Evolutionary conservation across 345 rosid species (phyloP), one percentile per base, ranked within the genome.

Genomic region (Adansonia digitata): DNA sequence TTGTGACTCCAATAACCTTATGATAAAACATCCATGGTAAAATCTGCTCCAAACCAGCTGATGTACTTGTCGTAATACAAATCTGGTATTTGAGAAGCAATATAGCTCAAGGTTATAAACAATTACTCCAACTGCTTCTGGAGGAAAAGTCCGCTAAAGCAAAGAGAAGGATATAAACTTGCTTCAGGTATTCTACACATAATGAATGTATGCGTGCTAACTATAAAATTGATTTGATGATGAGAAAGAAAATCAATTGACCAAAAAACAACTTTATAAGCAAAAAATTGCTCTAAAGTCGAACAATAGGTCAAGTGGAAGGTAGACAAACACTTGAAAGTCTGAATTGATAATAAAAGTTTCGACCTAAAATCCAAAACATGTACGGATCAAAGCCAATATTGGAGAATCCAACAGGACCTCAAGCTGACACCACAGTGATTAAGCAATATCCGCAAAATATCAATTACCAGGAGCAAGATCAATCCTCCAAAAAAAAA

Each of bases 1-100:
- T 90, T 1, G 99, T 81, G 75, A 93, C 99, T 27, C 98, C 99
- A 64, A 93, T 83, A 69, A 91, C 99, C 84, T 91, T 95, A 78
- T 95, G 99, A 84, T 90, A 93, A 75, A 91, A 91, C 87, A 95
- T 89, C 99, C 99, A 95, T 35, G 98, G 99, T 53, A 95, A 84
- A 82, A 88, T 93, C 90, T 95, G 99, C 20, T 91, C 97, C 79
- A 95, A 87, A 74, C 97, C 97, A 35, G 98, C 99, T 34, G 99
- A 95, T 55, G 96, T 95, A 68, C 98, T 95, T 43, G 98, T 89
- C 49, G 97, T 93, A 56, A 95, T 78, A 72, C 89, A 88, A 78
- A 95, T 90, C 99, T 95, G 82, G 48, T 55, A 52, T 72, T 35
- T 11, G 37, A 77, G 51, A 57, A 62, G 59, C 73, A 66, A 60